A percentile compares a stretch with the other conserved stretches of the same genome.
Evolutionary conservation across 345 rosid genomes (phyloP).

Genomic region (Heritiera fomes): DNA sequence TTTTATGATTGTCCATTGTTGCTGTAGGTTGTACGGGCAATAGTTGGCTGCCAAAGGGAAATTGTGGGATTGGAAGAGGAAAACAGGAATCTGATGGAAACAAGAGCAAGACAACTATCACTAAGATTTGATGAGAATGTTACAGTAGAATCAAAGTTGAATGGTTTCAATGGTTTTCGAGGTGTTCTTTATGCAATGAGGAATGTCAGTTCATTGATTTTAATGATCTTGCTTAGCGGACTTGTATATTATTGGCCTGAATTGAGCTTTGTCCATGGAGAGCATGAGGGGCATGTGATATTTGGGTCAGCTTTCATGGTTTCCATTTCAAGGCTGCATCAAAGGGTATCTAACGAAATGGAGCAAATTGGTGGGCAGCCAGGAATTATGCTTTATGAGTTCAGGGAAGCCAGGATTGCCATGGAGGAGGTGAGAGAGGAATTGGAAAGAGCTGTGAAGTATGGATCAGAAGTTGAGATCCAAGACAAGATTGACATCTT

Average conservation of each 20-base stretch:
- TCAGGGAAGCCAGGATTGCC: slow-evolving; percentile 51
- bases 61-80: slow-evolving; percentile 43
- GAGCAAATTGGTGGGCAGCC: slow-evolving; percentile 44
- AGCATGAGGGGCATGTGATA: slow-evolving; percentile 23
- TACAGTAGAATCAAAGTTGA: slow-evolving; percentile 43
- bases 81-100: slow-evolving; percentile 41
- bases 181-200: slow-evolving; percentile 81
- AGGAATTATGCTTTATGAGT: slow-evolving; percentile 60
- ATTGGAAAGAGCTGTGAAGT: slow-evolving; percentile 44
- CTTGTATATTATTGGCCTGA: slow-evolving; percentile 57
- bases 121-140: slow-evolving; percentile 33
- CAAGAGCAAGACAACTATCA: slow-evolving; percentile 34
- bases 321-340: slow-evolving; percentile 55
- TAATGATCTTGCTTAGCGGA: slow-evolving; percentile 58
- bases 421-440: slow-evolving; percentile 70
- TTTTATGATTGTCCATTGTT: not conserved
- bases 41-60: slow-evolving; percentile 49
- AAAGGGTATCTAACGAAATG: slow-evolving; percentile 56
- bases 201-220: slow-evolving; percentile 63
- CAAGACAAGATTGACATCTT: slow-evolving; percentile 56
- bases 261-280: slow-evolving; percentile 31
- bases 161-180: slow-evolving; percentile 74
- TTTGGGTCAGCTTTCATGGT: slow-evolving; percentile 55
- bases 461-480: slow-evolving; percentile 36
- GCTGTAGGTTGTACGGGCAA: slow-evolving; percentile 42